Evolutionary conservation across 2,329 filamentous ascomycete species (phyloP), one percentile per base, ranked within the genome.

Genomic region (Paracoccidioides brasiliensis): DNA sequence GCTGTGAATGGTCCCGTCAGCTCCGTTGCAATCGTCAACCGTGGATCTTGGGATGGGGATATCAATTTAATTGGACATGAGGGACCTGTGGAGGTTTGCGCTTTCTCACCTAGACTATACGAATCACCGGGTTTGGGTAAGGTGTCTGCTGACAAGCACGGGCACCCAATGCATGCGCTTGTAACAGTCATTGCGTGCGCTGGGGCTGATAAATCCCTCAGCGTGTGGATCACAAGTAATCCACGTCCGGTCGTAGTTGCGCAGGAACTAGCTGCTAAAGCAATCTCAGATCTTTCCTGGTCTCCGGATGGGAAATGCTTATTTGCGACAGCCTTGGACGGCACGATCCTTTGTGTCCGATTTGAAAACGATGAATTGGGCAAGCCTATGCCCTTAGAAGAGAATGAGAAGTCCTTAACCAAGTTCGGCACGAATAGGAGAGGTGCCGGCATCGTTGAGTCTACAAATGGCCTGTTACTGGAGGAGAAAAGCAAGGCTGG

Each of bases 1-100:
- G 90, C 93, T 0, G 90, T 95, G 22, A 98, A 98, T 67, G 93
- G 93, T 0, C 94, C 93, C 1, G 93, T 98, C 30, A 96, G 89
- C 73, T 95, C 91, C 0, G 91, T 97, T 37, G 91, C 93, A 4
- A 97, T 98, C 57, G 89, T 98, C 55, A 90, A 93, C 66, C 85
- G 93, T 62, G 86, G 88, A 15, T 81, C 82, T 41, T 98, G 94
- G 93, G 90, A 95, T 65, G 90, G 89, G 60, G 90, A 98, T 66
- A 97, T 97, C 73, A 96, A 95, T 68, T 72, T 98, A 58, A 96
- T 98, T 58, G 93, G 93, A 7, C 93, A 98, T 67, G 93, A 98
- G 76, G 91, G 88, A 0, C 93, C 93, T 0, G 93, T 94, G 0
- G 93, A 98, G 72, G 93, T 98, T 3, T 96, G 91, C 75, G 88